These are phyloP conservation scores for Tremella fuciformis DNA, from an alignment of 768 basidiomycete species.

Conservation along the genomic window DNA sequence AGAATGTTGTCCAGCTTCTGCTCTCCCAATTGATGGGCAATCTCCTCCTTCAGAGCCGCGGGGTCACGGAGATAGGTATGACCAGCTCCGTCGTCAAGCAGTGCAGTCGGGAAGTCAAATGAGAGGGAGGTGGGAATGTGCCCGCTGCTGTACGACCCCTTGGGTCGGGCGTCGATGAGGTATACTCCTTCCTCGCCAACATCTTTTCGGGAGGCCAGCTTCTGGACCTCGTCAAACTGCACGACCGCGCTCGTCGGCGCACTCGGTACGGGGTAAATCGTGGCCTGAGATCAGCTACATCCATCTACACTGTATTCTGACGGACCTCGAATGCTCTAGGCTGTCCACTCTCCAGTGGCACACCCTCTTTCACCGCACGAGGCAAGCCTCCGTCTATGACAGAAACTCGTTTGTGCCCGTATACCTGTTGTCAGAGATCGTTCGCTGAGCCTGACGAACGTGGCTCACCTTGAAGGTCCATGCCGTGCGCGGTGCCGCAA, in stretches of 20 bases:
- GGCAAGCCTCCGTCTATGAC: not conserved
- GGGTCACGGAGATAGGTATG: too few relatives aligned
- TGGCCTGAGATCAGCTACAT: too few relatives aligned
- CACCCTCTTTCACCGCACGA: slow-evolving; percentile 4
- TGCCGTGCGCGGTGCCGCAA: not conserved
- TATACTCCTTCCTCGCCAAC: too few relatives aligned
- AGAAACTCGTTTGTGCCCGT: not conserved
- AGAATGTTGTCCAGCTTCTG: not conserved
- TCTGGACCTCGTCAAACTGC: too few relatives aligned
- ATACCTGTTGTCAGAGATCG: not conserved
- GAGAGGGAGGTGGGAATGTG: not conserved
- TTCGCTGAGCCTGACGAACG: too few relatives aligned
- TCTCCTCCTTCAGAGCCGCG: too few relatives aligned
- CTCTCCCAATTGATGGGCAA: not conserved
- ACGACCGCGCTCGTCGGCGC: too few relatives aligned
- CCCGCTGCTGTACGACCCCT: not conserved
- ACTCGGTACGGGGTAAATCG: too few relatives aligned
- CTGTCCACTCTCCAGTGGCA: not conserved
- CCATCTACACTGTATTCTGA: not conserved
- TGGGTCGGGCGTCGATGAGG: not conserved
- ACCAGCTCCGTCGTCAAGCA: too few relatives aligned
- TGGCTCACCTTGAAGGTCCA: not conserved
- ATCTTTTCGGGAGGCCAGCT: too few relatives aligned
- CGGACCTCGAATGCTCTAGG: not conserved
- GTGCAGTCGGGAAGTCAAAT: too few relatives aligned